These are phyloP conservation scores for Gracilaria caudata DNA, from an alignment of 23 red algal genomes.

Conservation along the genomic window DNA sequence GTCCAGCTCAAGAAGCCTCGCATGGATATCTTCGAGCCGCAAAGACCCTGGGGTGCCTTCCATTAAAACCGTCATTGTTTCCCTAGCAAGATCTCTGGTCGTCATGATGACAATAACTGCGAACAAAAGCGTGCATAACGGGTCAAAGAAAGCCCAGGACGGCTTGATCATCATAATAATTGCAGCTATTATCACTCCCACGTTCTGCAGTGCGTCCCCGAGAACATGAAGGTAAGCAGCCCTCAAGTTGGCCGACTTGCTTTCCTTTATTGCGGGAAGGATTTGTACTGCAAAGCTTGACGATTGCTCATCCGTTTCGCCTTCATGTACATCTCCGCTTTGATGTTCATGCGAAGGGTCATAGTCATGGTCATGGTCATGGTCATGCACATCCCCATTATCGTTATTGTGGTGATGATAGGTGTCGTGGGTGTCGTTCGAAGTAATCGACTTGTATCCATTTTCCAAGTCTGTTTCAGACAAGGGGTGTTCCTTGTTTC, in stretches of 20 bases:
- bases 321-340: neutral
- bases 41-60: conserved; percentile 85
- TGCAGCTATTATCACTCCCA: conserved; percentile 90
- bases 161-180: conserved; percentile 75
- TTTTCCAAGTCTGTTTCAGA: neutral
- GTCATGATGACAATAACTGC: conserved; percentile 85
- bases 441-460: neutral
- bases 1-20: conserved; percentile 52
- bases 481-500: neutral
- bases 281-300: neutral
- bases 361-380: conserved; percentile 32
- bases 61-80: conserved; percentile 93
- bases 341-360: conserved; percentile 6
- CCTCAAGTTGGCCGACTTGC: conserved; percentile 69
- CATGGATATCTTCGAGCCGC: conserved; percentile 71
- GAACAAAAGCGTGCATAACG: conserved; percentile 92
- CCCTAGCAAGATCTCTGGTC: conserved; percentile 73
- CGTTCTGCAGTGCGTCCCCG: conserved; percentile 91
- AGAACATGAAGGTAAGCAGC: conserved; percentile 97
- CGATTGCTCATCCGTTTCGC: neutral
- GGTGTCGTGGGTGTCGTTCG: neutral
- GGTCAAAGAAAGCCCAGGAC: conserved; percentile 75
- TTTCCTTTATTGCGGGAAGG: neutral
- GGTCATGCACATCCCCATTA: neutral
- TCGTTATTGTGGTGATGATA: conserved; percentile 22